phyloP scores from a whole-genome alignment of 1,284 basidiomycete species.

The Ceratobasidium theobromae region DNA sequence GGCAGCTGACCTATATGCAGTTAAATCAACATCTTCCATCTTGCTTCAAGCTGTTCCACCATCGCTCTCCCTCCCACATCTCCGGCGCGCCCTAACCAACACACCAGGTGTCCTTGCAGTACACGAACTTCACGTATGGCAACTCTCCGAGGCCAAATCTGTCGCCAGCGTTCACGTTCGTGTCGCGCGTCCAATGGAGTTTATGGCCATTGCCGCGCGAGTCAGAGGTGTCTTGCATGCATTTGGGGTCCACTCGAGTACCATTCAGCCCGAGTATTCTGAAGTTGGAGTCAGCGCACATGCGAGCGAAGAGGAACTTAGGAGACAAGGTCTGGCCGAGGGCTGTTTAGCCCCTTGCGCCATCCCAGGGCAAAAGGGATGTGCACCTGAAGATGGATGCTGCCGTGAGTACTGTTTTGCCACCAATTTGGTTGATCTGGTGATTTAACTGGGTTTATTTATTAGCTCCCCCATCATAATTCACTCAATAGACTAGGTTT shows the following conservation, averaged over 20 bases:
- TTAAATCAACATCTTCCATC: constrained; percentile 93
- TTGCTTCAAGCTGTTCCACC: constrained; percentile 95
- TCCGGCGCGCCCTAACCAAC: constrained; percentile 74
- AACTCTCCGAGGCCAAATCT: constrained; percentile 83
- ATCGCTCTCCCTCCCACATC: constrained; percentile 84
- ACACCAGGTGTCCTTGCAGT: constrained; percentile 89
- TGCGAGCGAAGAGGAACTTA: background rate
- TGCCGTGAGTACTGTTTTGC: constrained; percentile 62
- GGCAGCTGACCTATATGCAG: constrained; percentile 46
- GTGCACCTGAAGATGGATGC: constrained; percentile 62
- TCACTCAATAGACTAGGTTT: too few relatives aligned
- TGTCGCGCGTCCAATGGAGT: constrained; percentile 66
- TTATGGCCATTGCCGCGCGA: constrained; percentile 85
- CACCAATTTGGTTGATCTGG: too few relatives aligned
- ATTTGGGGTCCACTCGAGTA: constrained; percentile 92
- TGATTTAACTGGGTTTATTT: too few relatives aligned
- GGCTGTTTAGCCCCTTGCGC: constrained; percentile 44
- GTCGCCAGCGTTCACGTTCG: constrained; percentile 96
- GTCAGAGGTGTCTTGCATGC: constrained; percentile 84
- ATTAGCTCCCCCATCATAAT: background rate
- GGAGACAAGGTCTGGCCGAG: constrained; percentile 10
- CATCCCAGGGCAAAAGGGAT: constrained; percentile 25
- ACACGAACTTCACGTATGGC: constrained; percentile 98
- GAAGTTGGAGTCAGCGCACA: constrained; percentile 4
- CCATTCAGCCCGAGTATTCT: constrained; percentile 77